phyloP scores from a whole-genome alignment of 1,139 yeast species.

The Candida neerlandica region DNA sequence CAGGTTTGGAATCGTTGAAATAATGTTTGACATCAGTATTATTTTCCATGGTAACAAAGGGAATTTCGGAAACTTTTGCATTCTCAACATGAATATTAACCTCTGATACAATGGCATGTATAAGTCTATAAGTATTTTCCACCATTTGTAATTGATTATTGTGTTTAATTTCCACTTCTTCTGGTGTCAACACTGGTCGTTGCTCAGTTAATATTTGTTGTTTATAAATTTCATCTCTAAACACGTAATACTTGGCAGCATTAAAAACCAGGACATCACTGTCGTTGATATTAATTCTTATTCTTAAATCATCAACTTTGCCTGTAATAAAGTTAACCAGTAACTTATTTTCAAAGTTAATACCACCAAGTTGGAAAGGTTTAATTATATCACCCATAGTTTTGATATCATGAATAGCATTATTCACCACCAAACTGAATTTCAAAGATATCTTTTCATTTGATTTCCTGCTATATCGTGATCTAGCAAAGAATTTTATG shows the following conservation, averaged over 20 bases:
- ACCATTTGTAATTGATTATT: slow-evolving; percentile 10
- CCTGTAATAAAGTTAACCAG: slow-evolving; percentile 26
- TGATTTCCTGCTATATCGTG: slow-evolving; percentile 25
- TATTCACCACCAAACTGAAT: slow-evolving; percentile 19
- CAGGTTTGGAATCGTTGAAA: slow-evolving; percentile 25
- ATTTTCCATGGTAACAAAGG: slow-evolving; percentile 34
- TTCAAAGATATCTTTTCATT: slow-evolving; percentile 24
- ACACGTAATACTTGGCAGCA: slow-evolving; percentile 14
- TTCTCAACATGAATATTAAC: slow-evolving; percentile 37
- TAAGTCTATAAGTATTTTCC: slow-evolving; percentile 13
- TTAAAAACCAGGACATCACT: slow-evolving; percentile 29
- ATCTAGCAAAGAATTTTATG: slow-evolving; percentile 21
- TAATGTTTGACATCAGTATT: slow-evolving; percentile 31
- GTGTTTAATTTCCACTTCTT: slow-evolving; percentile 2
- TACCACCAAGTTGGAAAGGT: slow-evolving; percentile 21
- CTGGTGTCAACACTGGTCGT: not conserved
- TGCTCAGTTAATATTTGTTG: not conserved
- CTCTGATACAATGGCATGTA: slow-evolving; percentile 17
- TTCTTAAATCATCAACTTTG: slow-evolving; percentile 12
- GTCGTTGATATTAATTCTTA: slow-evolving; percentile 14
- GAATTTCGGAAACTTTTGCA: slow-evolving; percentile 34
- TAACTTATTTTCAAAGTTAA: slow-evolving; percentile 26
- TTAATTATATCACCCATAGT: slow-evolving; percentile 8
- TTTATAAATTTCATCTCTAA: slow-evolving; percentile 9
- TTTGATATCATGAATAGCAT: slow-evolving; percentile 13